Base-by-base conservation (phyloP, 2,329 filamentous ascomycete species). In the Neonectria coccinea region DNA sequence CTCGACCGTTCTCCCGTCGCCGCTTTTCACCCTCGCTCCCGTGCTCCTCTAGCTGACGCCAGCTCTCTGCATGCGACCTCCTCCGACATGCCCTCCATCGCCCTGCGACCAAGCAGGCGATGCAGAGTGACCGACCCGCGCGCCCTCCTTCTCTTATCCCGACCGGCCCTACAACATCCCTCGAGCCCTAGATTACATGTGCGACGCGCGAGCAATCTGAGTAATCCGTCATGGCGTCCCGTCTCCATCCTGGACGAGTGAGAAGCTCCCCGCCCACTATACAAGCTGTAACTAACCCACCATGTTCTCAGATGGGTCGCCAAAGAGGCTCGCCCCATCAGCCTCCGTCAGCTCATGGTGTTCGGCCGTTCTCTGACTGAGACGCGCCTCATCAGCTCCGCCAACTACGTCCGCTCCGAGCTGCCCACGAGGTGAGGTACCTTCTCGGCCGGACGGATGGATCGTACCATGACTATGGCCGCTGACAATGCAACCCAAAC, bases 381-480 rank as follows among this genome's bases (percentile, higher is more conserved):
- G 80, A 86, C 89, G 56, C 91, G 97, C 62, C 86, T 99, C 66
- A 88, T 99, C 71, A 94, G 92, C 81, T 97, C 94, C 47, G 96
- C 96, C 66, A 99, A 99, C 81, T 99, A 99, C 83, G 94, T 98
- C 56, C 92, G 96, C 62, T 94, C 94, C 5, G 96, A 99, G 82
- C 87, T 99, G 56, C 95, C 95, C 7, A 96, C 92, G 60, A 72
- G 65, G 77, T 75, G 47, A 74, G 75, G 31, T 22, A 39, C 69
- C 59, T 56, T 64, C 39, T 22, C 42, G 18, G 20, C 12, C 14
- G 18, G 27, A 5, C 42, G 29, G 29, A 64, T 58, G 22, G 18
- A 54, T 41, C 12, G 7, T 20, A 5, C 39, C 11, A 20, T 41
- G 25, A 41, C 27, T 16, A 39, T 12, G 39, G 33, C n/a, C 27